Conservation (phyloP, 129 eudicot genomes). For the Chrysanthemum seticuspe region DNA sequence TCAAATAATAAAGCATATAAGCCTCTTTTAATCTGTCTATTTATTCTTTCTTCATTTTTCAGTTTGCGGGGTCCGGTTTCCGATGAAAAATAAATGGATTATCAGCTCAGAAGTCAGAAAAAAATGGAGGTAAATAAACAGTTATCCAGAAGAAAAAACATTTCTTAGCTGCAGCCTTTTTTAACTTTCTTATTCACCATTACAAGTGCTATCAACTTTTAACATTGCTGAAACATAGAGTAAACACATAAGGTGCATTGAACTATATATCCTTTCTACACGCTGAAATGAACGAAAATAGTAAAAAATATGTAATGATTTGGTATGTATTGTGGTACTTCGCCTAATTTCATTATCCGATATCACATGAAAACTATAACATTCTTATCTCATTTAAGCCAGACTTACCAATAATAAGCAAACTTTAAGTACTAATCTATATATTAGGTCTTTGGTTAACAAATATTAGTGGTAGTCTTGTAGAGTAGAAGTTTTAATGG, state of each 20-base stretch:
- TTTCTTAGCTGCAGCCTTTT: neutral
- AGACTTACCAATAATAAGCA: too few species aligned
- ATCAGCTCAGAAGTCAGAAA: neutral
- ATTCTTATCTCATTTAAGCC: too few species aligned
- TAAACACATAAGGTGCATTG: neutral
- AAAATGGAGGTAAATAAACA: neutral
- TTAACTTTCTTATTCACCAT: neutral
- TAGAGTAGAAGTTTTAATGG: conserved; percentile 20
- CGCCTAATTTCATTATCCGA: neutral
- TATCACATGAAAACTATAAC: neutral
- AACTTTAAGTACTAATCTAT: neutral
- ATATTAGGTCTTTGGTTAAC: conserved; percentile 15
- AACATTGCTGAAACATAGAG: neutral
- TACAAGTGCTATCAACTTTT: neutral
- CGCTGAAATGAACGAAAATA: neutral
- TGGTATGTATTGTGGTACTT: neutral
- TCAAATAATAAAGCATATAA: conserved; percentile 19
- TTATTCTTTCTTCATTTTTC: conserved; percentile 3
- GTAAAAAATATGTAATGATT: neutral
- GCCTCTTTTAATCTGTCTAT: conserved; percentile 2
- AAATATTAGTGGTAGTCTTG: conserved; percentile 22
- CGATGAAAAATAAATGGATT: neutral
- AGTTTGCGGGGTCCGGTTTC: conserved; percentile 17
- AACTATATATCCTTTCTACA: neutral
- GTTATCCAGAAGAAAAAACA: neutral